These are phyloP conservation scores for Mycosphaerella sp. DNA, from an alignment of 2,329 filamentous ascomycete genomes.

Conservation along the genomic window DNA sequence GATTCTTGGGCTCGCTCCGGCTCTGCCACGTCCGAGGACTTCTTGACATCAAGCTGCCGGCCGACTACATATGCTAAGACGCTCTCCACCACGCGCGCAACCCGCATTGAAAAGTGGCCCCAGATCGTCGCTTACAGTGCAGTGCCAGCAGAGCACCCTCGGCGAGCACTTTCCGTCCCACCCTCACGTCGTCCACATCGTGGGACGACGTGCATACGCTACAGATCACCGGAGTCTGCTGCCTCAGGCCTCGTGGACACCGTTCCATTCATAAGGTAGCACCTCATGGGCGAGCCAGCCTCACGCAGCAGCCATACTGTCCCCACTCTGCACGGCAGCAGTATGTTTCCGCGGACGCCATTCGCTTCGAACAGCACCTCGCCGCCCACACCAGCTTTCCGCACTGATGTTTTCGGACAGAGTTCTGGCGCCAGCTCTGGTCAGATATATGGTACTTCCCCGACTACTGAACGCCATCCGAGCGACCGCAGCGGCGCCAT, in stretches of 20 bases:
- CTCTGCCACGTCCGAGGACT: neutral
- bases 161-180: constrained; percentile 2
- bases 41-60: neutral
- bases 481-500: constrained; percentile 34
- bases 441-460: constrained; percentile 38
- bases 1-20: no score
- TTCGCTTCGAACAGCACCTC: constrained; percentile 19
- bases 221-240: neutral
- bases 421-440: constrained; percentile 20
- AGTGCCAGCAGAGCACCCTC: neutral
- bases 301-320: constrained; percentile 10
- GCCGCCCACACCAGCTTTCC: constrained; percentile 20
- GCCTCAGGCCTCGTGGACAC: neutral
- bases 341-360: constrained; percentile 19
- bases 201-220: constrained; percentile 13
- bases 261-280: neutral
- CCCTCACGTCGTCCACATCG: constrained; percentile 12
- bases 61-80: constrained; percentile 4
- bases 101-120: neutral
- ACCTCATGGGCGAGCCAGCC: constrained; percentile 20
- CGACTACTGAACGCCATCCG: constrained; percentile 39
- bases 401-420: constrained; percentile 37
- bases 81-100: neutral
- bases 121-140: neutral
- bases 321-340: constrained; percentile 10